phyloP scores from a whole-genome alignment of 1,284 basidiomycete genomes.

The Boletus semigastroideus region DNA sequence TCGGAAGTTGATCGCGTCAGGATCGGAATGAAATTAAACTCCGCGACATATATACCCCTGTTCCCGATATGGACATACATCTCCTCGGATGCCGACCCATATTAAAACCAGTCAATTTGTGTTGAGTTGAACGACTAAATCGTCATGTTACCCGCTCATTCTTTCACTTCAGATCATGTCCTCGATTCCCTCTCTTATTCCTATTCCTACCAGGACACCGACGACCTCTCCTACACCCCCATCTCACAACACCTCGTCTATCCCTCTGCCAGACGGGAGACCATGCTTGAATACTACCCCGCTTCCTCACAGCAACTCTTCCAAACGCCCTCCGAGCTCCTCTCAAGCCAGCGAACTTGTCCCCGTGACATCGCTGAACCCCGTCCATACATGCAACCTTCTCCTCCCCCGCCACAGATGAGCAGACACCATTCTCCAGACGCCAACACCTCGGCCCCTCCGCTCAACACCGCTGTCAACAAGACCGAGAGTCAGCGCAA shows the following conservation, averaged over 20 bases:
- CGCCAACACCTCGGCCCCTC: neutral
- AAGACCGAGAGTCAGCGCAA: constrained; percentile 49
- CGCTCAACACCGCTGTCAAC: constrained; percentile 8
- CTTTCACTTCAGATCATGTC: constrained; percentile 3
- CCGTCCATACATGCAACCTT: constrained; percentile 8
- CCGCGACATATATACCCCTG: constrained; percentile 16
- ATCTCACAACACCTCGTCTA: constrained; percentile 17
- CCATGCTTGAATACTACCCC: constrained; percentile 23
- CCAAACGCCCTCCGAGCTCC: constrained; percentile 65
- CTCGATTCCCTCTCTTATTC: constrained; percentile 15
- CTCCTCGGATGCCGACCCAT: constrained; percentile 26
- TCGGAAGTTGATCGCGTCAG: constrained; percentile 24
- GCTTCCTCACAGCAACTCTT: constrained; percentile 44
- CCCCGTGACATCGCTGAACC: constrained; percentile 4
- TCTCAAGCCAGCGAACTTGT: constrained; percentile 37
- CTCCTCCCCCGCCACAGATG: constrained; percentile 12
- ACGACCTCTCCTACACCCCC: constrained; percentile 12
- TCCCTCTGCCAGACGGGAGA: neutral
- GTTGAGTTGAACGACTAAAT: neutral
- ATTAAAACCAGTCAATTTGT: neutral
- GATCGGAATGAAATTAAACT: constrained; percentile 24
- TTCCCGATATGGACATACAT: neutral
- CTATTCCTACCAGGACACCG: constrained; percentile 14
- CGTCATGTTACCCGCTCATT: constrained; percentile 15
- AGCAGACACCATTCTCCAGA: constrained; percentile 19